Base-by-base conservation (phyloP, 192 early-diverging fungal genomes). In the Coemansia erecta region DNA sequence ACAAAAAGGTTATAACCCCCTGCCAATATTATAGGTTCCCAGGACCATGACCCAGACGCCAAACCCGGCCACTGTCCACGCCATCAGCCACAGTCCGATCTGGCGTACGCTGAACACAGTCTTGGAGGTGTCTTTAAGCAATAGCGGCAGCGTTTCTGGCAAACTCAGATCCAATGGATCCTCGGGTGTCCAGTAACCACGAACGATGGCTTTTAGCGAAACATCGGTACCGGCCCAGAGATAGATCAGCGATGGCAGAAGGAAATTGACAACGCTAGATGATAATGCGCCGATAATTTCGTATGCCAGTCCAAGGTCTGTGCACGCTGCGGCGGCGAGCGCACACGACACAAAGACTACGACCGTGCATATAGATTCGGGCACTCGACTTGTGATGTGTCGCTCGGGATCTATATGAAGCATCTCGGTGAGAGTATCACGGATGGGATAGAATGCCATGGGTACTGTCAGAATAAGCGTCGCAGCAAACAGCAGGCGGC, bases 391-490 rank as follows among this genome's bases (percentile, higher is more conserved):
- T 18, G 65, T 50, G 15, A 24, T 51, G 55, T 64, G 55, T 47
- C 64, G 44, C 40, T 51, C 37, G 0, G 70, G 63, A 14, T 72
- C 63, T 10, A 78, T 68, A 31, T 62, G 48, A 3, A 78, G 53
- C 57, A 69, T 68, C 28, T 72, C 62, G 0, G 70, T 72, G n/a
- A 72, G 28, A 2, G 67, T 68, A 41, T 71, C 70, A 10, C 75
- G 64, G 18, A 72, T 61, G 13, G 75, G 75, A 28, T 78, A 78
- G 33, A 78, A 78, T 23, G 54, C 56, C 70, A 78, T 60, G 15
- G 75, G 75, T 4, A 50, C 50, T 14, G 86, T 88, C 46, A 88
- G 63, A 24, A 86, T 56, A 64, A 88, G 70, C 10, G 82, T 82
- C 14, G 85, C 49, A 13, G 78, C 83, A 42, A 88, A 73, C 26